Evolutionary conservation across 1,139 yeast genomes (phyloP), one percentile per base, ranked within the genome.

Genomic region (Yamadazyma membranifaciens): DNA sequence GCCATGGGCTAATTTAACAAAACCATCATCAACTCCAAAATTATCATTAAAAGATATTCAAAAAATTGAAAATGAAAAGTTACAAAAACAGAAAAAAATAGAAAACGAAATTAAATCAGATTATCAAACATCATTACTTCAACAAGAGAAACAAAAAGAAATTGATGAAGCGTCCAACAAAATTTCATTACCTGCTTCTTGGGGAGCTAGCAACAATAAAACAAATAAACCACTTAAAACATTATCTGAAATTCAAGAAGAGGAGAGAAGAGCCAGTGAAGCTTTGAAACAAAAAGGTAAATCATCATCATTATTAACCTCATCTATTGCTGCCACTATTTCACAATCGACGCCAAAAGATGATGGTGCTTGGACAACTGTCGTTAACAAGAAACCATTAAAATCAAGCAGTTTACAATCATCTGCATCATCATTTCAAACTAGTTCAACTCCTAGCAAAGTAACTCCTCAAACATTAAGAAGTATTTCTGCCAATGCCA

Each of bases 11-110:
- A 28, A 29, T 9, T 50, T 63, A 27, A 42, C 59, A 11, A 50
- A 46, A 9, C 7, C 22, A 13, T 48, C 57, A 6, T 48, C 59
- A 11, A 51, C 62, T 14, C 81, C 83, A 32, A 59, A 72, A n/a
- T 63, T 81, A 44, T 72, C 87, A 1, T 66, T 87, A 49, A 78
- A 80, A 44, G 87, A 87, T 56, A 83, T 87, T 47, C 92, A 84
- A 59, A 76, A 71, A 46, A 61, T 81, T 45, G 94, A 85, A 55
- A 83, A 82, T 34, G 79, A 75, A 43, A 79, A 69, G 48, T 54
- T 62, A 31, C 67, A 61, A 34, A 69, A 66, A 45, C 71, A 67
- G 49, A 68, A 59, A 46, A 61, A 64, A 46, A 39, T 59, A 17
- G 70, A 68, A 43, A 55, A 59, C 6, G 67, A 66, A 47, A 39